Evolutionary conservation across 768 basidiomycete species (phyloP), one percentile per base, ranked within the genome.

Genomic region (Pholiota conissans): DNA sequence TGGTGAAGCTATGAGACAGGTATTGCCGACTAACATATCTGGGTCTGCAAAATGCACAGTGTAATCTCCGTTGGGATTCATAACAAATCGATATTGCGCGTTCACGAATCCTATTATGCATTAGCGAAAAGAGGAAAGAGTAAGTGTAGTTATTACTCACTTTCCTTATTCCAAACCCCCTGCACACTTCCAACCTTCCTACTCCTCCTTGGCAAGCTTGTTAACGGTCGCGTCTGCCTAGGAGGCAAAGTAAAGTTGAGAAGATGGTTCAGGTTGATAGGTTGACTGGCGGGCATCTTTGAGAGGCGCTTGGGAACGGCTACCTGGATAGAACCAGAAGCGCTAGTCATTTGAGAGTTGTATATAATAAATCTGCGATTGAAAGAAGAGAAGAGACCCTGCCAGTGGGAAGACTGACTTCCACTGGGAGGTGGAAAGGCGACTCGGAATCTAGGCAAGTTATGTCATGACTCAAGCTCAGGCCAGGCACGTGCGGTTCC

Each of bases 1-100:
- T 11, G 13, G 45, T 47, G 37, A 51, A 5, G 42, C 32, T 32
- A 30, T 16, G 32, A 29, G 27, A 49, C 30, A 55, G 49, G 47
- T 60, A 50, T 59, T 54, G 22, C 13, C 59, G 58, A 78, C 91
- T 67, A 72, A 91, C 90, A 98, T 95, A 73, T 99, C 97, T 30
- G 97, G 94, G 72, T 98, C 95, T 39, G 93, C 94, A 69, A 98
- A 95, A 72, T 97, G 95, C 5, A 91, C 95, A 16, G 95, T 93
- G 69, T 97, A 95, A 65, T 82, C 82, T n/a, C 92, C 91, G 37
- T 80, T 85, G 2, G 96, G 96, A 65, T 93, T 92, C 88, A 98
- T 89, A 39, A 98, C 84, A 71, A 98, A 98, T 57, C 94, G 84
- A 74, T 95, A 97, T 69, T 95, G 93, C 8, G 95, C 95, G 73